Conservation (phyloP, 352 stramenopile genomes). For the Phytophthora ramorum region DNA sequence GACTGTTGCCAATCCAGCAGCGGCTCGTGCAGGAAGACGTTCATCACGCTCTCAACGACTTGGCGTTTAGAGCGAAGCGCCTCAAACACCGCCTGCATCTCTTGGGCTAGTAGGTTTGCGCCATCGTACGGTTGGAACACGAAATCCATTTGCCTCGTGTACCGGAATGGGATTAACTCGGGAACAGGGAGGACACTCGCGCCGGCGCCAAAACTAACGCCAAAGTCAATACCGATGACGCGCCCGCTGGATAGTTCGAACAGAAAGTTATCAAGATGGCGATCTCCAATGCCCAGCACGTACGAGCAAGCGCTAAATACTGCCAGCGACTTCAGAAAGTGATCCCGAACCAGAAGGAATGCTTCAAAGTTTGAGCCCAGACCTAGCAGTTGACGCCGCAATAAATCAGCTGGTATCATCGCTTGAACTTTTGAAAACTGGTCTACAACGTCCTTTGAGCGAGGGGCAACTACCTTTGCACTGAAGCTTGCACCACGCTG, state of each 20-base stretch:
- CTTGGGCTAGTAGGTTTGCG: conserved; percentile 66
- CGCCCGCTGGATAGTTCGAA: conserved; percentile 74
- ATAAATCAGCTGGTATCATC: conserved; percentile 74
- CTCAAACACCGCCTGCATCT: conserved; percentile 88
- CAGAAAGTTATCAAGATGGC: conserved; percentile 93
- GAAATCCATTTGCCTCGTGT: conserved; percentile 81
- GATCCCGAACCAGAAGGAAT: conserved; percentile 84
- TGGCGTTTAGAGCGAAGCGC: conserved; percentile 85
- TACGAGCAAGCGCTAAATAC: conserved; percentile 90
- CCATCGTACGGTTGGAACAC: conserved; percentile 80
- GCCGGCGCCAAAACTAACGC: conserved; percentile 90
- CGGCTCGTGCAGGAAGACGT: conserved; percentile 92
- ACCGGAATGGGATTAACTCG: conserved; percentile 92
- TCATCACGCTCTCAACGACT: conserved; percentile 90
- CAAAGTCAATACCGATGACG: conserved; percentile 93
- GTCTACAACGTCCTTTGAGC: conserved; percentile 52
- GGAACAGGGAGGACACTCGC: conserved; percentile 86
- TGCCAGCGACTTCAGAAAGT: conserved; percentile 86
- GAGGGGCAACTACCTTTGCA: conserved; percentile 68
- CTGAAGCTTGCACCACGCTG: conserved; percentile 74
- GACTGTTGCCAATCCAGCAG: conserved; percentile 91
- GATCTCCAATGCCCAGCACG: conserved; percentile 91
- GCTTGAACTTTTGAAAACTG: conserved; percentile 68
- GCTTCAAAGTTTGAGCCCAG: conserved; percentile 78
- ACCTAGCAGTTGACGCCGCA: conserved; percentile 78